phyloP scores from a whole-genome alignment of 768 basidiomycete genomes.

The Tulasnella sp. region DNA sequence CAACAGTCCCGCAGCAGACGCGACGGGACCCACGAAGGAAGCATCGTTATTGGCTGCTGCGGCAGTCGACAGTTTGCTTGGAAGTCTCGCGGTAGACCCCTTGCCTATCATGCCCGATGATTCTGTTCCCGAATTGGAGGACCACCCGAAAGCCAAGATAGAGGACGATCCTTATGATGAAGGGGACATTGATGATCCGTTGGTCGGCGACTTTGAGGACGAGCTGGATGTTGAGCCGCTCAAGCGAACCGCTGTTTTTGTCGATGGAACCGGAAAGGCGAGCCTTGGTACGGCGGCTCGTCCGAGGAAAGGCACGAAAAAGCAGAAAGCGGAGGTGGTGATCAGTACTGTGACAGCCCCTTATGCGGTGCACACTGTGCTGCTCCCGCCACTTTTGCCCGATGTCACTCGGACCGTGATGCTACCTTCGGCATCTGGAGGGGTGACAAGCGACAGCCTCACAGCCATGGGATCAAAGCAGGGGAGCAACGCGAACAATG shows the following conservation, averaged over 20 bases:
- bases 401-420: not conserved
- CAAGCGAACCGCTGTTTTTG: not conserved
- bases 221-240: not conserved
- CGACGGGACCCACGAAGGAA: slow-evolving; percentile 26
- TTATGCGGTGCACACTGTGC: not conserved
- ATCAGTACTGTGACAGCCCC: not conserved
- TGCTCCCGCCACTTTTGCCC: not conserved
- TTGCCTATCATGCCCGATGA: not conserved
- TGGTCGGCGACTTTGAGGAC: not conserved
- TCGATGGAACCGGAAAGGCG: not conserved
- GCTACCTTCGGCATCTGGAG: not conserved
- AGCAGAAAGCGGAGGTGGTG: not conserved
- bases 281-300: not conserved
- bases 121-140: not conserved
- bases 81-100: not conserved
- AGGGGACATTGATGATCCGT: not conserved
- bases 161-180: not conserved
- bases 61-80: not conserved
- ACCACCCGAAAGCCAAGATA: not conserved
- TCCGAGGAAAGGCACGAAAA: not conserved
- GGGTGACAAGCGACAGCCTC: not conserved
- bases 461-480: not conserved
- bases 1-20: slow-evolving; percentile 9
- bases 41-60: not conserved
- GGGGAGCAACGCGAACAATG: not conserved